These are phyloP conservation scores for Solanum chacoense DNA, from an alignment of 305 asterid genomes.

Conservation along the genomic window DNA sequence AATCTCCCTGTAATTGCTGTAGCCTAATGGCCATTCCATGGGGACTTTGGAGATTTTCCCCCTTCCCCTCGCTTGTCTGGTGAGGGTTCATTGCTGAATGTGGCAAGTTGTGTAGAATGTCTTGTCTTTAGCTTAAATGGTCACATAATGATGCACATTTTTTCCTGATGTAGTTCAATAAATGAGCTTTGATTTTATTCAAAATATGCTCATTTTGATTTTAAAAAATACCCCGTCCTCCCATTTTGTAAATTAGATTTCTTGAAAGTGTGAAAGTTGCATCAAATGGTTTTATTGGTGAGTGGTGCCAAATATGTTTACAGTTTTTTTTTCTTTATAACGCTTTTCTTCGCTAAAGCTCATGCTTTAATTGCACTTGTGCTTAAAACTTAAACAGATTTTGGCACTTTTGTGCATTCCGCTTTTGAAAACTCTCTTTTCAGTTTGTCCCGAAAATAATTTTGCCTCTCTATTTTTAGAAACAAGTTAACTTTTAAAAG, in stretches of 20 bases:
- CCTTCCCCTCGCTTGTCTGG: neutral
- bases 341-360: neutral
- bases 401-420: neutral
- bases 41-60: neutral
- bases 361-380: neutral
- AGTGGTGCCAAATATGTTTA: neutral
- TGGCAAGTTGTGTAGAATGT: neutral
- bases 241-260: neutral
- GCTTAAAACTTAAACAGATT: neutral
- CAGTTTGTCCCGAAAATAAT: neutral
- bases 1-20: neutral
- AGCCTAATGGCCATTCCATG: neutral
- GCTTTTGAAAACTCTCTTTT: neutral
- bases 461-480: neutral
- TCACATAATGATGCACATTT: neutral
- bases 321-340: neutral
- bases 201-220: neutral
- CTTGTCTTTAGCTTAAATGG: neutral
- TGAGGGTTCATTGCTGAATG: neutral
- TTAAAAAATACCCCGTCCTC: neutral
- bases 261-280: neutral
- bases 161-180: neutral
- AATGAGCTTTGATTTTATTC: neutral
- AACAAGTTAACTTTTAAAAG: neutral
- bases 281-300: neutral